Evolutionary conservation across 2,329 filamentous ascomycete genomes (phyloP), one percentile per base, ranked within the genome.

Genomic region (Cytospora leucostoma): DNA sequence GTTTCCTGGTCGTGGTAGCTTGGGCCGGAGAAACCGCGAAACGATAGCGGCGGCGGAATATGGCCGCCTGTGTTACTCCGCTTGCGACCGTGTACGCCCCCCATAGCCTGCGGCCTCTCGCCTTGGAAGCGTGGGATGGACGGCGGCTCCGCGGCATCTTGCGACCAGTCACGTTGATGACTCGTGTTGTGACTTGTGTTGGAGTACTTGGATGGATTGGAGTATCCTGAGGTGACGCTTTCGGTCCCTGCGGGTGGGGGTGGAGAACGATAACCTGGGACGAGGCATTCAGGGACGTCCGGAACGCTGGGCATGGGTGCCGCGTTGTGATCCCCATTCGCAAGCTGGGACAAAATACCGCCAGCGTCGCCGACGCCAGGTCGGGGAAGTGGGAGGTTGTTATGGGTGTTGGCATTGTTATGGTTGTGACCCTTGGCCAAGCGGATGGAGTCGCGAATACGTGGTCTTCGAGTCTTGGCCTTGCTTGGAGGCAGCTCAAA

Each of bases 51-150:
- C 34, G 88, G 89, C 15, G 85, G 85, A 21, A 87, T 83, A 53
- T 90, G 87, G 6, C 92, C 89, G 12, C 91, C 91, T 0, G 93
- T 97, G 72, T 94, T 96, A 78, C 93, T 97, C 67, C 93, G 85
- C 78, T 96, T 96, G 65, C 94, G 89, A 7, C 87, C 87, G 73
- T 97, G 93, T 34, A 55, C 27, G 50, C 38, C 38, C 33, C 38
- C 51, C 0, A 82, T 19, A 4, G 51, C 37, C 73, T 53, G 75
- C 72, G 4, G 71, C 73, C 37, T 78, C 8, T 80, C 80, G 17
- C 85, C 86, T 65, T 83, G 79, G 76, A 90, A 91, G 5, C 90
- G 86, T 3, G 88, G 88, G 53, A 93, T 88, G 65, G 84, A 79
- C 0, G 91, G 91, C 44, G 91, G 88, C 67, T 90, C 88, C 0